Percentiles rank a stretch among this genome's conserved stretches.
These are phyloP conservation scores for Lachancea mirantina DNA, from an alignment of 805 yeast species.

Conservation along the genomic window DNA sequence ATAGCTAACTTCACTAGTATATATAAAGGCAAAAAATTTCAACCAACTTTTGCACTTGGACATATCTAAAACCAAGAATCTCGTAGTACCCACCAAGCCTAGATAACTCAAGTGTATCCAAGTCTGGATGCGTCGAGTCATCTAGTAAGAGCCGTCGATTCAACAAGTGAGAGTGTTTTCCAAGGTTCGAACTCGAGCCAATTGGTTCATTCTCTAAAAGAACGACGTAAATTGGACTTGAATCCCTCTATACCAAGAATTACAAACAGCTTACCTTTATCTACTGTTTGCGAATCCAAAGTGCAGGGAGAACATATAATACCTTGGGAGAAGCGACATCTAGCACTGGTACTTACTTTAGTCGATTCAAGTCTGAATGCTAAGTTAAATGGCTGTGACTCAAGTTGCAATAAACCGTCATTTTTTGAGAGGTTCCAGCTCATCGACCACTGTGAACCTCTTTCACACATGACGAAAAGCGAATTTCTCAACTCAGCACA, in stretches of 20 bases:
- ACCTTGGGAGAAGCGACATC: no score
- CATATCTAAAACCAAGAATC: no score
- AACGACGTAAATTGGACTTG: not conserved
- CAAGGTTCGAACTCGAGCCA: conserved; percentile 4
- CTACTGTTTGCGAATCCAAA: conserved; percentile 3
- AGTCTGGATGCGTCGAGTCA: conserved; percentile 1
- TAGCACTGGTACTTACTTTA: not conserved
- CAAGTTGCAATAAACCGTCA: conserved; percentile 1
- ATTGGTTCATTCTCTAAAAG: conserved; percentile 1
- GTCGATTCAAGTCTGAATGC: not conserved
- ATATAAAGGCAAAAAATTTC: no score
- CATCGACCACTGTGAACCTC: no score
- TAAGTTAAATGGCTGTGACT: conserved; percentile 2
- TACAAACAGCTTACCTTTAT: conserved; percentile 2
- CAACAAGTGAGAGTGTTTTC: conserved; percentile 1
- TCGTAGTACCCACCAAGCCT: no score
- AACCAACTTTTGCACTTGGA: no score
- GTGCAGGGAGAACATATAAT: conserved; percentile 2
- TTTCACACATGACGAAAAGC: conserved; percentile 9
- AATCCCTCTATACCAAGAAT: conserved; percentile 6
- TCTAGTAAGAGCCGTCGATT: conserved; percentile 1
- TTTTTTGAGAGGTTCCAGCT: conserved; percentile 9
- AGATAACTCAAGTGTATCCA: no score
- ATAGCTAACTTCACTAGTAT: no score
- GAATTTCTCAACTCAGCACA: conserved; percentile 8